Percentiles rank a stretch among this genome's conserved stretches.
Evolutionary conservation across 2,329 filamentous ascomycete species (phyloP).

Genomic region (Elsinoe fawcettii): DNA sequence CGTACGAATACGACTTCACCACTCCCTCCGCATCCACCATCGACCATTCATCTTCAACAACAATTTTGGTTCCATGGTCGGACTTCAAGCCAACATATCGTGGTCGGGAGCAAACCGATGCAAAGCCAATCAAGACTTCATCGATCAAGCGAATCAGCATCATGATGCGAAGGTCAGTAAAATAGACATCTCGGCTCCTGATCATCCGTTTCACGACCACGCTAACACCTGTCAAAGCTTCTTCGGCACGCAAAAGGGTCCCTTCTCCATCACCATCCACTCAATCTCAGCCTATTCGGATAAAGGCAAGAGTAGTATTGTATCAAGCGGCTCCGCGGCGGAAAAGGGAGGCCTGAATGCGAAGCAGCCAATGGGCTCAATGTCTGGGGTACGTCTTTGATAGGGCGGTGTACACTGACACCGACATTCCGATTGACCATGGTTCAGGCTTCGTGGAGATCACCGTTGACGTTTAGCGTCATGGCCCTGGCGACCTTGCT

Average conservation of each 20-base stretch:
- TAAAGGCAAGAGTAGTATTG: slow-evolving; percentile 20
- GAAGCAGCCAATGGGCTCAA: neutral
- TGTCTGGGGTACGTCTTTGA: slow-evolving; percentile 14
- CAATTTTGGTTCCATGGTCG: slow-evolving; percentile 54
- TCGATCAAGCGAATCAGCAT: slow-evolving; percentile 61
- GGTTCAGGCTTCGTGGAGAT: neutral
- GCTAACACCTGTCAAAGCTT: slow-evolving; percentile 47
- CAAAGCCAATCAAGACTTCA: slow-evolving; percentile 50
- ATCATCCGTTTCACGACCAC: neutral
- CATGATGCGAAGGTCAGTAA: slow-evolving; percentile 71
- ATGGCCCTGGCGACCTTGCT: neutral
- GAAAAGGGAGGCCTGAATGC: neutral
- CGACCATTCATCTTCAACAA: slow-evolving; percentile 18
- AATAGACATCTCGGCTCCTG: neutral
- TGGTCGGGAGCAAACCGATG: slow-evolving; percentile 56
- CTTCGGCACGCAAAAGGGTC: slow-evolving; percentile 64
- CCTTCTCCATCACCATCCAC: slow-evolving; percentile 52
- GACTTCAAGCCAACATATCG: slow-evolving; percentile 66
- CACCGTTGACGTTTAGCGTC: slow-evolving; percentile 9
- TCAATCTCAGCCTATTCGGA: slow-evolving; percentile 43
- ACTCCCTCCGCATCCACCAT: slow-evolving; percentile 23
- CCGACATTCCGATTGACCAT: slow-evolving; percentile 1
- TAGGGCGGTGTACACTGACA: neutral
- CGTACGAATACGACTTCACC: slow-evolving; percentile 65
- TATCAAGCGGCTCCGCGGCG: neutral